A percentile compares a stretch with the other conserved stretches of the same genome.
These are phyloP conservation scores for Colletotrichum lindemuthianum DNA, from an alignment of 2,329 filamentous ascomycete genomes.

Conservation along the genomic window DNA sequence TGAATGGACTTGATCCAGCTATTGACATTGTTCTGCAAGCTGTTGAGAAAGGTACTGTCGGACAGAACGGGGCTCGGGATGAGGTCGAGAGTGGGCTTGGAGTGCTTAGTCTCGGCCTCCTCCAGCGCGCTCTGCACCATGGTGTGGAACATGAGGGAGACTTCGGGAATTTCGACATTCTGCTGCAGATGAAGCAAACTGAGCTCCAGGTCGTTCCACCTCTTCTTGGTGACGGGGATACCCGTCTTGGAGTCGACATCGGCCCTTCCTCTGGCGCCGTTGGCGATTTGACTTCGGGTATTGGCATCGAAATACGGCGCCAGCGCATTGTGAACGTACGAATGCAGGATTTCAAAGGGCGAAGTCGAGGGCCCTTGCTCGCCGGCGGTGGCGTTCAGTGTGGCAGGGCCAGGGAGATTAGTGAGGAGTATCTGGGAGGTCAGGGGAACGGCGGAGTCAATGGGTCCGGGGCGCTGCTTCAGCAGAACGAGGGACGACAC, in stretches of 20 bases:
- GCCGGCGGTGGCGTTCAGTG: conserved; percentile 71
- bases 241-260: conserved; percentile 94
- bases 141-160: conserved; percentile 87
- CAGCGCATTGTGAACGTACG: conserved; percentile 88
- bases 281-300: conserved; percentile 78
- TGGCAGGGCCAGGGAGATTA: conserved; percentile 86
- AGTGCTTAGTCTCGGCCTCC: conserved; percentile 73
- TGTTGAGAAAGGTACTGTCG: conserved; percentile 93
- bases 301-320: conserved; percentile 98
- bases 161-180: conserved; percentile 96
- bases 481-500: conserved; percentile 87
- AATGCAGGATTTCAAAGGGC: conserved; percentile 92
- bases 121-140: conserved; percentile 88
- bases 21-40: conserved; percentile 91
- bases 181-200: conserved; percentile 93
- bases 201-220: conserved; percentile 92
- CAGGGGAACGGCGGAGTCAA: conserved; percentile 85
- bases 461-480: conserved; percentile 82
- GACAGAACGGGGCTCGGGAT: conserved; percentile 81
- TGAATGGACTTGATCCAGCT: conserved; percentile 99
- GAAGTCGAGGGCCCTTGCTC: conserved; percentile 80
- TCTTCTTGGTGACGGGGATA: conserved; percentile 97
- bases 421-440: conserved; percentile 91
- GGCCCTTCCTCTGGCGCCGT: conserved; percentile 75
- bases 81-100: conserved; percentile 79